Evolutionary conservation across 768 basidiomycete species (phyloP), one percentile per base, ranked within the genome.

Genomic region (Sarcodon sp.): DNA sequence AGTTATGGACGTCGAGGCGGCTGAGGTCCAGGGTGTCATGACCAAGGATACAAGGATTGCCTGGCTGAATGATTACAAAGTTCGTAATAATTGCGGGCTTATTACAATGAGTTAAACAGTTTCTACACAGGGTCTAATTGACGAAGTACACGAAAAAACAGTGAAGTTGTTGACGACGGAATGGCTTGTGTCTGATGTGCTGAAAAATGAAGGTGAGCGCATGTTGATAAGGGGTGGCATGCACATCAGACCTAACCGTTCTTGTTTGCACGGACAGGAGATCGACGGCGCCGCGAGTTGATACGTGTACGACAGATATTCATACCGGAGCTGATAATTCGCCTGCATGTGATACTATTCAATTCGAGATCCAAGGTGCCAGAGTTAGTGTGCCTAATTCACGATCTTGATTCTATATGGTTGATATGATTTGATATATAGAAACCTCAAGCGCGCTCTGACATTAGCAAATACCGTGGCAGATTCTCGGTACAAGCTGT

Each of bases 301-400:
- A 65, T 75, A 10, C 77, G 84, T n/a, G 84, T 94, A 46, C 79
- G 92, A 37, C 83, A 91, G 56, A 79, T 93, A 32, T 93, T 84
- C 62, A 69, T 96, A 21, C 94, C 92, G 0, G 91, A 96, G 60
- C 71, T 97, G 16, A 77, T 97, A 55, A 72, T 97, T 53, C 79
- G 89, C 16, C 66, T 98, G 2, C 92, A 97, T 58, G 69, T 75
- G 39, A 66, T 83, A 45, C 66, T 98, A 9, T 73, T 77, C 50
- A 64, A 69, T 33, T 88, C 90, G 5, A 68, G 80, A 7, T 62
- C 69, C 8, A 65, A 76, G 16, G 70, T 90, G 37, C 79, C 83
- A 43, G 72, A 76, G 90, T 86, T 54, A 46, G 80, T 70, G 31
- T 31, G 36, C 12, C 37, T 41, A 39, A 18, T 39, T 15, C 31